phyloP scores from a whole-genome alignment of 2,329 filamentous ascomycete genomes.

The Exophiala oligosperma region DNA sequence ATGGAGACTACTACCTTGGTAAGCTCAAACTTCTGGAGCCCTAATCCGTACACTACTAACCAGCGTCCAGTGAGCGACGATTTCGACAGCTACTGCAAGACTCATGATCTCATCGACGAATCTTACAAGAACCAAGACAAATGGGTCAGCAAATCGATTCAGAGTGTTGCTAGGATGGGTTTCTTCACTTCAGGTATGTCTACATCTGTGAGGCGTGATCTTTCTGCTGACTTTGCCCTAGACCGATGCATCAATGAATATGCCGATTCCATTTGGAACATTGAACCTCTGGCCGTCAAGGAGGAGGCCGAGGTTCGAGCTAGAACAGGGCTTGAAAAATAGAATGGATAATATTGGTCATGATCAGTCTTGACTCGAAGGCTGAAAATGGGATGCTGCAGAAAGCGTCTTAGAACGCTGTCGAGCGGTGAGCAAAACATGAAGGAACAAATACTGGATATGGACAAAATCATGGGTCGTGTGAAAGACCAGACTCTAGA shows the following conservation, averaged over 20 bases:
- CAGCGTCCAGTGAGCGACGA: slow-evolving; percentile 73
- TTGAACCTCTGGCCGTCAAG: slow-evolving; percentile 70
- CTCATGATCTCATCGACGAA: slow-evolving; percentile 86
- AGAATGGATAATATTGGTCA: slow-evolving; percentile 1
- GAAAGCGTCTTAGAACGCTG: too few species aligned
- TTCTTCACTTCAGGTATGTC: slow-evolving; percentile 74
- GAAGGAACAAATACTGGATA: too few species aligned
- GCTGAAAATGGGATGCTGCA: too few species aligned
- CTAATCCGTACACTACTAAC: neutral
- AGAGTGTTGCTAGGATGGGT: slow-evolving; percentile 87
- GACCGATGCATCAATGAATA: slow-evolving; percentile 97
- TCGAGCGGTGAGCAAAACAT: too few species aligned
- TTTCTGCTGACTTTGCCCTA: slow-evolving; percentile 14
- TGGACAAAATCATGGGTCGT: too few species aligned
- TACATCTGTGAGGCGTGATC: neutral
- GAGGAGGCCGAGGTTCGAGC: slow-evolving; percentile 31
- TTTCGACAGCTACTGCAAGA: slow-evolving; percentile 91
- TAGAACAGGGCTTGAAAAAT: slow-evolving; percentile 27
- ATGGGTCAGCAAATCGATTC: slow-evolving; percentile 89
- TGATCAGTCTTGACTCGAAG: neutral
- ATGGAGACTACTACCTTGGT: slow-evolving; percentile 89
- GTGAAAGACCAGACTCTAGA: too few species aligned
- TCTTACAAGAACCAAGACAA: slow-evolving; percentile 89
- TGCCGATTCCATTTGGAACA: slow-evolving; percentile 95
- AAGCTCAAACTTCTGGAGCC: neutral